Base-by-base conservation (phyloP, 2,329 filamentous ascomycete species). In the Aspergillus quadricinctus region DNA sequence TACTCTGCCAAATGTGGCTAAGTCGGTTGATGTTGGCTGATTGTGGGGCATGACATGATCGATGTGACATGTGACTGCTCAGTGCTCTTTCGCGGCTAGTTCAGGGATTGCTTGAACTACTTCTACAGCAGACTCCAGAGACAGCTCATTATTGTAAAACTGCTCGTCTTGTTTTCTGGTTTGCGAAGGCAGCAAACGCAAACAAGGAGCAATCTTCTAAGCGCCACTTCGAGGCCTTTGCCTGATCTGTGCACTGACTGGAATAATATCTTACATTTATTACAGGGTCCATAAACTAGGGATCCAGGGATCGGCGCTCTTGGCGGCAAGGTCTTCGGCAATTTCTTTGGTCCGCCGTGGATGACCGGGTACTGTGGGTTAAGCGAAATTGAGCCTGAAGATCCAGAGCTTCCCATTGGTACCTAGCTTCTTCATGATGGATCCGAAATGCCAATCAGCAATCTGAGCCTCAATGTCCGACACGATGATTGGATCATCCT, bases 331-430 rank as follows among this genome's bases (percentile, higher is more conserved):
- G 48, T 28, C 49, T 25, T 60, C 57, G 58, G 60, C 48, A 53
- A 56, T 57, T 52, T 59, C 51, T 49, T 64, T 64, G 61, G 64
- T 46, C 55, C n/a, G 35, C 27, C 25, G 45, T 21, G 54, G 56
- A 31, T 61, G 55, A 57, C 59, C 60, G 61, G 63, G 50, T 54
- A 53, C 57, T 56, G 61, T 65, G 57, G 65, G 28, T 55, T 65
- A 68, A 69, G 64, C 66, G 68, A 72, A 71, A 72, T 72, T 72
- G 60, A 62, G 56, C 55, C 40, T 59, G 63, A 54, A 63, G 63
- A 65, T 65, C 57, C 56, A 51, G 45, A 17, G 53, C 52, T 51
- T 64, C 61, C 61, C 43, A 61, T 72, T 72, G 68, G 68, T 52
- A 56, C 48, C 37, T 51, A 53, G 37, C 17, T 27, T 52, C 54